These are phyloP conservation scores for Phlegmacium glaucopus DNA, from an alignment of 768 basidiomycete species.

Conservation along the genomic window DNA sequence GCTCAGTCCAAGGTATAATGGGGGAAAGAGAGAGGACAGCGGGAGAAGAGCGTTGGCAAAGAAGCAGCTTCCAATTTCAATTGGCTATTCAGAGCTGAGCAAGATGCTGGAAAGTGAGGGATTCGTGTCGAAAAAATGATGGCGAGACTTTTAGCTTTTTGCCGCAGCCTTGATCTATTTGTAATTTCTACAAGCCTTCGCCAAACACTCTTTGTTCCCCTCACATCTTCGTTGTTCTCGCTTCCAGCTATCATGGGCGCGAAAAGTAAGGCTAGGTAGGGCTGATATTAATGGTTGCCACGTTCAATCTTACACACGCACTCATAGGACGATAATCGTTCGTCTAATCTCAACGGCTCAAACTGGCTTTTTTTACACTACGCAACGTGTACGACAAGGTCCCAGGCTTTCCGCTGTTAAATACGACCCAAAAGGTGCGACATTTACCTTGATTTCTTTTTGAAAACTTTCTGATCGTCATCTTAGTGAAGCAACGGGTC, in stretches of 20 bases:
- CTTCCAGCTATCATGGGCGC: constrained; percentile 45
- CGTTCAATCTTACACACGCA: background rate
- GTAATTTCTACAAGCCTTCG: no score
- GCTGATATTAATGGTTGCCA: background rate
- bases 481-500: constrained; percentile 63
- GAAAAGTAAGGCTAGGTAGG: constrained; percentile 60
- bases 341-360: constrained; percentile 89
- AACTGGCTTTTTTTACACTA: constrained; percentile 91
- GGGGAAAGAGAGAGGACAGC: no score
- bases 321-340: constrained; percentile 72
- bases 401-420: constrained; percentile 88
- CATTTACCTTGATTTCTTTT: background rate
- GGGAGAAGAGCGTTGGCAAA: no score
- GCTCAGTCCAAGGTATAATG: no score
- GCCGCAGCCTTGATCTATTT: no score
- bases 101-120: no score
- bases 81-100: no score
- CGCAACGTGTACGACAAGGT: constrained; percentile 66
- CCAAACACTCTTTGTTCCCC: background rate
- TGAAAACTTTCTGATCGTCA: background rate
- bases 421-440: constrained; percentile 82
- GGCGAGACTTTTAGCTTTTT: no score
- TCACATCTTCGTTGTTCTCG: constrained; percentile 4
- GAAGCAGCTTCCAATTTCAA: no score
- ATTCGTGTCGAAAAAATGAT: no score